Evolutionary conservation across 2,329 filamentous ascomycete species (phyloP).

Genomic region (Zymoseptoria passerinii): DNA sequence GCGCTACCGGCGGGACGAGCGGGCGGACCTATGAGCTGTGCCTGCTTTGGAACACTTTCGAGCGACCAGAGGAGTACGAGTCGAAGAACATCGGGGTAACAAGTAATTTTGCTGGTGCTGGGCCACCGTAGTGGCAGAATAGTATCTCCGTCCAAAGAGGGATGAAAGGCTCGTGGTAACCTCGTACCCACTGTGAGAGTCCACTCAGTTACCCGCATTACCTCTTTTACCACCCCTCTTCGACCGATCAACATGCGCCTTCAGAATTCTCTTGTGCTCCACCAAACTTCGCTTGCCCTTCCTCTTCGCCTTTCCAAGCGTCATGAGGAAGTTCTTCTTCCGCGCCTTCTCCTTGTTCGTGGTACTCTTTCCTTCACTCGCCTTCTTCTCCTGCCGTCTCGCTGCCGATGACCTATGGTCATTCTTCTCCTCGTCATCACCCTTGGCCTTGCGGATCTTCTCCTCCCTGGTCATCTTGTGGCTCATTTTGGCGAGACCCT

Average conservation of each 20-base stretch:
- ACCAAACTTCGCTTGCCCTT: constrained; percentile 93
- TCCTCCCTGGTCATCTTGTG: constrained; percentile 86
- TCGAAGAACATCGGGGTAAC: too few species aligned
- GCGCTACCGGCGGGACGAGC: too few species aligned
- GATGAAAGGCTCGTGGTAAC: too few species aligned
- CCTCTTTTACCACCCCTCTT: constrained; percentile 77
- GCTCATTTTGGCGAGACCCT: constrained; percentile 67
- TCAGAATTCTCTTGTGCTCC: constrained; percentile 72
- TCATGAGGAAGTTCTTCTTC: constrained; percentile 99
- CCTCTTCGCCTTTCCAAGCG: constrained; percentile 84
- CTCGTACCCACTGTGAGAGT: neutral
- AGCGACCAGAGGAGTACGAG: too few species aligned
- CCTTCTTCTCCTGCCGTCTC: constrained; percentile 78
- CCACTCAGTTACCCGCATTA: constrained; percentile 41
- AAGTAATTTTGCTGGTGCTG: too few species aligned
- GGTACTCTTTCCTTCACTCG: constrained; percentile 82
- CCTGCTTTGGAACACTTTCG: too few species aligned
- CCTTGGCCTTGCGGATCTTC: constrained; percentile 70
- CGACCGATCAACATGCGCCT: constrained; percentile 70
- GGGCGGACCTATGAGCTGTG: too few species aligned
- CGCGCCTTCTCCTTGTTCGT: constrained; percentile 95
- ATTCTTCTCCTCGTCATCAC: constrained; percentile 55
- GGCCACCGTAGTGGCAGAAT: too few species aligned
- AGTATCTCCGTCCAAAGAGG: too few species aligned
- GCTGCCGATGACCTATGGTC: constrained; percentile 83